Conservation (phyloP, 495 filamentous ascomycete genomes). For the Copromyces sp. region DNA sequence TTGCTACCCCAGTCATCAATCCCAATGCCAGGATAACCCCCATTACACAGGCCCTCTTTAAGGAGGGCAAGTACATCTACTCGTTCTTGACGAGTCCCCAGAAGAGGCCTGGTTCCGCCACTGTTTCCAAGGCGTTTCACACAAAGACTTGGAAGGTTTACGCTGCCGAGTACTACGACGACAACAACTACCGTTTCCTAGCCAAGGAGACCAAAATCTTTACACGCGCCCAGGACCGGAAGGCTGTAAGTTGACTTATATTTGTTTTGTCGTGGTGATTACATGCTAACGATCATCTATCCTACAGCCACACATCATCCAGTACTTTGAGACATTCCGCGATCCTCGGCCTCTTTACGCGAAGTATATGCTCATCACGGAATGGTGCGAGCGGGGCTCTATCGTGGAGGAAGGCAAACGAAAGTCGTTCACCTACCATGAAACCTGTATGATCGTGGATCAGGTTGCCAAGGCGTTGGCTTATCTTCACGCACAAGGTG, state of each 20-base stretch:
- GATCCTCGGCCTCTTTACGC: rapidly evolving
- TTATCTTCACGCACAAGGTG: background rate
- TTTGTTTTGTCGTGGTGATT: background rate
- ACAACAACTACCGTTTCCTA: background rate
- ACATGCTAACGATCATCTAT: background rate
- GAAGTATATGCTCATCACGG: background rate
- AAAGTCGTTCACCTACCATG: background rate
- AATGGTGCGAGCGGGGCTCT: background rate
- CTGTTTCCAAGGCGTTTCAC: background rate
- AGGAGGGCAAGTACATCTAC: background rate
- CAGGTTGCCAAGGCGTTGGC: background rate
- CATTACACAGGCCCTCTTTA: background rate
- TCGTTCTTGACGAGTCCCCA: background rate
- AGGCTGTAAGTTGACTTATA: background rate
- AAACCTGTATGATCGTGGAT: background rate
- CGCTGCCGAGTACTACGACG: background rate
- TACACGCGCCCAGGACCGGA: rapidly evolving
- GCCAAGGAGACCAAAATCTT: background rate
- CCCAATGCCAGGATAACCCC: no score
- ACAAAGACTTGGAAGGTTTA: background rate
- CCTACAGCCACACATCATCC: background rate
- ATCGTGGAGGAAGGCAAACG: background rate
- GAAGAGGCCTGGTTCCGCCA: no score
- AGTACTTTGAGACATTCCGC: background rate
- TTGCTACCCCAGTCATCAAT: background rate